Base-by-base conservation (phyloP, 805 yeast species). In the Zygoascus flipseniorum region DNA sequence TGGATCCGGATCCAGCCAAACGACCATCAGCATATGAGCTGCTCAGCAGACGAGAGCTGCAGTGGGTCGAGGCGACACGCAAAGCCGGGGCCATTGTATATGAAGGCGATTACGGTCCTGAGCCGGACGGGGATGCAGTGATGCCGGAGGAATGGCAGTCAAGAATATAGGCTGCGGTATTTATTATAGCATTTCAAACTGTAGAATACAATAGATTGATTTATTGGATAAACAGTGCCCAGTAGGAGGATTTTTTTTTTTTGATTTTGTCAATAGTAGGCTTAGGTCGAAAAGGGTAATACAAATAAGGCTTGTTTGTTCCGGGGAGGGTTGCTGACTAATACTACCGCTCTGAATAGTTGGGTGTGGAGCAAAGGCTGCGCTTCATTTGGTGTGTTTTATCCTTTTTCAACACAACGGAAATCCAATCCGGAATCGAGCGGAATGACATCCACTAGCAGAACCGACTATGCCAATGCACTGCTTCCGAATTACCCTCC, bases 31-130 rank as follows among this genome's bases (percentile, higher is more conserved):
- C 95, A 0, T 76, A 72, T 28, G 79, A 81, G 56, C 75, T 93
- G n/a, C 70, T 93, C 53, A 77, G 74, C 52, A 75, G 83, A 58
- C 79, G 77, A 47, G 97, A 93, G 66, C 82, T 93, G 57, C 75
- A 78, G 47, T 78, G 83, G 54, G 90, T 93, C 42, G 96, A 90
- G 58, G 70, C 76, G 52, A 77, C 92, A 56, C 76, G 97, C 51
- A 86, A 85, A 65, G 87, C 96, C 5, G 97, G 98, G 4, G 97
- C 97, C 2, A 85, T 90, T 1, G 86, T 93, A 57, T 93, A 84
- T 63, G 99, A 92, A 71, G 98, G 97, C 18, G 97, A 93, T 60
- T 89, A 78, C 66, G 99, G 98, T 0, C 96, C 97, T 1, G 73
- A 74, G 55, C 83, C 86, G 0, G 80, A 76, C 9, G 53, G 47